Evolutionary conservation across 192 early-diverging fungal genomes (phyloP), one percentile per base, ranked within the genome.

Genomic region (Entomortierella chlamydospora): DNA sequence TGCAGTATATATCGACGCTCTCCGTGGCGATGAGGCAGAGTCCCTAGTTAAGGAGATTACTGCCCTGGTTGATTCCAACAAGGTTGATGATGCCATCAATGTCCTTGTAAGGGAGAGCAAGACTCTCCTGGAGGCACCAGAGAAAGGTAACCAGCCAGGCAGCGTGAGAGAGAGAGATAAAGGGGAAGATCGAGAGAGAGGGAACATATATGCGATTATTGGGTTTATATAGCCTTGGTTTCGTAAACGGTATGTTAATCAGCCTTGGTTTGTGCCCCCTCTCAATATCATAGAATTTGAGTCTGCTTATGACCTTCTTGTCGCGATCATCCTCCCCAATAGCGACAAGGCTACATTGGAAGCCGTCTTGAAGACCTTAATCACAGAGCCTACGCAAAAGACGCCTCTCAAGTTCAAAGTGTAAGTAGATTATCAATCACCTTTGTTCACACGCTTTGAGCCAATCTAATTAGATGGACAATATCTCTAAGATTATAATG

Each of bases 221-320:
- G 4, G 28, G 33, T 56, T 13, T 8, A 33, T 2, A 8, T 54
- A n/a, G n/a, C n/a, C n/a, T n/a, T n/a, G n/a, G n/a, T n/a, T n/a
- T n/a, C n/a, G n/a, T n/a, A n/a, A n/a, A n/a, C n/a, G n/a, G n/a
- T n/a, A n/a, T n/a, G n/a, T n/a, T n/a, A n/a, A n/a, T n/a, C n/a
- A n/a, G n/a, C n/a, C n/a, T n/a, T n/a, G n/a, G n/a, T n/a, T n/a
- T n/a, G n/a, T n/a, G n/a, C n/a, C n/a, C n/a, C n/a, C n/a, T n/a
- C n/a, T n/a, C n/a, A n/a, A n/a, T n/a, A n/a, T n/a, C n/a, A 12
- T 61, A 91, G 91, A 93, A 50, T 77, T 90, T 33, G 92, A 93
- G 81, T 43, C 78, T 62, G 83, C 88, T 29, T 89, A 86, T 87
- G 92, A 93, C 82, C 84, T 93, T 52, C 62, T 90, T 49, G 87